Evolutionary conservation across 768 basidiomycete species (phyloP).

Genomic region (Mycena epipterygia): DNA sequence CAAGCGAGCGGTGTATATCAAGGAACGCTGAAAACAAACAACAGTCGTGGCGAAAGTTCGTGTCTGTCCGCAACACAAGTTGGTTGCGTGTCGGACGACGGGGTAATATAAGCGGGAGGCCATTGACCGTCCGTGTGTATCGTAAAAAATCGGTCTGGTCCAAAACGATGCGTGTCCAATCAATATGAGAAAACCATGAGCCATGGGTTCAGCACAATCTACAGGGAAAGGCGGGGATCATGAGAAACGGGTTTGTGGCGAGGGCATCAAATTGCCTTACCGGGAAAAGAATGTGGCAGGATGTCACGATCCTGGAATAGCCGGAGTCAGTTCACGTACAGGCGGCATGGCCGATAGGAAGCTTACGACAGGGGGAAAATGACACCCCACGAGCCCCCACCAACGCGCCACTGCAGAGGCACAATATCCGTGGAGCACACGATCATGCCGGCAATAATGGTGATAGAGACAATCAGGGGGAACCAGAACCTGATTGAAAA

Average conservation of each 20-base stretch:
- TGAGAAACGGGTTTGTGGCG: conserved; percentile 3
- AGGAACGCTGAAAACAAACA: conserved; percentile 1
- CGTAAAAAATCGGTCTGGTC: conserved; percentile 2
- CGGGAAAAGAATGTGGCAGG: conserved; percentile 80
- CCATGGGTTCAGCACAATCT: conserved; percentile 65
- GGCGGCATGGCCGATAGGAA: conserved; percentile 41
- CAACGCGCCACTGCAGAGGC: conserved; percentile 70
- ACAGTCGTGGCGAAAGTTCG: not conserved
- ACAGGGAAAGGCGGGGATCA: conserved; percentile 16
- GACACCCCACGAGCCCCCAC: conserved; percentile 76
- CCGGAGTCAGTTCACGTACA: conserved; percentile 54
- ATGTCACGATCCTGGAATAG: conserved; percentile 67
- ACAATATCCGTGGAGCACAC: conserved; percentile 63
- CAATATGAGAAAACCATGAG: conserved; percentile 79
- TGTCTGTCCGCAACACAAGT: conserved; percentile 7
- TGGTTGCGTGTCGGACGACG: conserved; percentile 19
- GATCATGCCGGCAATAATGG: conserved; percentile 70
- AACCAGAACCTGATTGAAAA: conserved; percentile 68
- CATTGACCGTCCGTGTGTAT: conserved; percentile 4
- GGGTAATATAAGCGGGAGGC: not conserved
- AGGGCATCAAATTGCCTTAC: conserved; percentile 52
- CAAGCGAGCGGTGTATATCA: not conserved
- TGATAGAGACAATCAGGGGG: conserved; percentile 63
- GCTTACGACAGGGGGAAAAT: conserved; percentile 77
- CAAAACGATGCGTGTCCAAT: conserved; percentile 25